Evolutionary conservation across 2,329 filamentous ascomycete genomes (phyloP), one percentile per base, ranked within the genome.

Genomic region (Aspergillus glaucus): DNA sequence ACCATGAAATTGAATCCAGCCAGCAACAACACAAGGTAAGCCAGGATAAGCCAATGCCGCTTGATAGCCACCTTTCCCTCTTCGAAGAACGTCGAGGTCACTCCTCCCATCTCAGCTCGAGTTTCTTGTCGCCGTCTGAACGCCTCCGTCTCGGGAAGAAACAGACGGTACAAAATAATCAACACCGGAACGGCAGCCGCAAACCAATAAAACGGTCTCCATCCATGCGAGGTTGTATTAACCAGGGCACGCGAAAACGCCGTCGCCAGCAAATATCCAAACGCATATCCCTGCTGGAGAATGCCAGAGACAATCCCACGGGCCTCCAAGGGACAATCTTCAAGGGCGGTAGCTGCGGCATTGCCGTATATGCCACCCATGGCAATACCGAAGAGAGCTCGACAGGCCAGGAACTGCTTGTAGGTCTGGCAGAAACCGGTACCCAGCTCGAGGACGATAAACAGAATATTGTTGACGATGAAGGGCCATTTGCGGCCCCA

Each of bases 191-290:
- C 87, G 34, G 84, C 80, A 5, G 89, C 88, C 10, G 85, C 89
- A 66, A 95, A 95, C 89, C 90, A 95, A 75, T 84, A 95, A 0
- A 95, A 75, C 0, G 89, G 88, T 6, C 90, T 78, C 90, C 90
- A 95, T 46, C 79, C 83, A 62, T 94, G 85, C 1, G 81, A 67
- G 0, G 88, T 92, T 1, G 88, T 93, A 66, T 87, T 73, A 44
- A 76, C 74, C 2, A 76, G 56, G 9, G 57, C 73, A 30, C 73
- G 67, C 1, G 71, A 71, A 58, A 81, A 80, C 8, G 78, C 77
- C 1, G 77, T 77, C 0, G 78, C 80, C 1, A 84, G 72, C n/a
- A 84, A 69, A 61, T 84, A 84, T 2, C 81, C 81, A 59, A 84
- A 82, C 0, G 80, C 80, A 56, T 84, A 84, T 2, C 79, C 80